Conservation (phyloP, 1,284 basidiomycete species). For the Boletus austroedulis region DNA sequence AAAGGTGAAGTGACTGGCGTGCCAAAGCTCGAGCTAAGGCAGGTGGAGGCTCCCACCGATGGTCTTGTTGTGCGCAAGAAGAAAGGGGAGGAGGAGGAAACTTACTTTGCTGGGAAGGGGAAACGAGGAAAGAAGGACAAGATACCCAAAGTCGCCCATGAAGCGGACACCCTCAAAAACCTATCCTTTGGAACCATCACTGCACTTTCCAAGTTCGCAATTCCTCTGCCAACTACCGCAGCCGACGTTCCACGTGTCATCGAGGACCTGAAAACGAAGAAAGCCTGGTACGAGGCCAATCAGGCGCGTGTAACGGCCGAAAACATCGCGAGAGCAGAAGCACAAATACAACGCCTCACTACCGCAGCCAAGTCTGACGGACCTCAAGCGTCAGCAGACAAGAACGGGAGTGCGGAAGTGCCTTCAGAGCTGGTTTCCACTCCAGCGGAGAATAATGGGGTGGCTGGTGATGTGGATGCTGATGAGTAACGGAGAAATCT, state of each 20-base stretch:
- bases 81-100: slow-evolving; percentile 81
- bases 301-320: slow-evolving; percentile 66
- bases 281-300: slow-evolving; percentile 88
- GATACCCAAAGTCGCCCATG: slow-evolving; percentile 40
- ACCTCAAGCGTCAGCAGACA: slow-evolving; percentile 30
- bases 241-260: slow-evolving; percentile 83
- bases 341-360: slow-evolving; percentile 71
- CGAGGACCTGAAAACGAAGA: slow-evolving; percentile 91
- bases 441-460: slow-evolving; percentile 37
- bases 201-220: slow-evolving; percentile 85
- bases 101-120: slow-evolving; percentile 78
- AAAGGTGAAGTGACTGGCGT: slow-evolving; percentile 63
- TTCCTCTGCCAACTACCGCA: slow-evolving; percentile 81
- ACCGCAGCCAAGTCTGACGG: slow-evolving; percentile 44
- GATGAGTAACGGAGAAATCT: slow-evolving; percentile 39
- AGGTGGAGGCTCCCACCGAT: slow-evolving; percentile 73
- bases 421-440: slow-evolving; percentile 50
- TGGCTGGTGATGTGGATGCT: slow-evolving; percentile 41
- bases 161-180: slow-evolving; percentile 40
- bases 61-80: slow-evolving; percentile 88
- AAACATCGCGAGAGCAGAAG: slow-evolving; percentile 75
- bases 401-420: slow-evolving; percentile 47
- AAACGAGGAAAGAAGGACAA: slow-evolving; percentile 72
- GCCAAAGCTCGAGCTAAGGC: slow-evolving; percentile 80
- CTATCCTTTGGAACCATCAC: slow-evolving; percentile 84